Conservation (phyloP, 2,329 filamentous ascomycete genomes). For the Hymenoscyphus repandus region DNA sequence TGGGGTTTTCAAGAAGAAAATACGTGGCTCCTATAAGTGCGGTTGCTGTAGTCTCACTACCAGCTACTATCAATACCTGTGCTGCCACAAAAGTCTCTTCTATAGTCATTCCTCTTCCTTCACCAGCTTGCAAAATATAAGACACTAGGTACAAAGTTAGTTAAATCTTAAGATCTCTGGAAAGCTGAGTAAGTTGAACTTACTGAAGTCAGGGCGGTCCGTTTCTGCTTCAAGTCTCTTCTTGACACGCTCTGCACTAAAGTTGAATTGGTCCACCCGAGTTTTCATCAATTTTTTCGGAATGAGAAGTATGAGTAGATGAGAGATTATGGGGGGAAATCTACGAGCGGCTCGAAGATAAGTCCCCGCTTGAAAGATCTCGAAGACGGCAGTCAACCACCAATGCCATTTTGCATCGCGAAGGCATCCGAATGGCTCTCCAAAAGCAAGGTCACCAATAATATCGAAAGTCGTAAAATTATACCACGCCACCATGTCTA, state of each 20-base stretch:
- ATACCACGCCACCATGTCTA: conserved; percentile 4
- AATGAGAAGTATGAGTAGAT: not conserved
- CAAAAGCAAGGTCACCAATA: conserved; percentile 35
- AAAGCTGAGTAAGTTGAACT: conserved; percentile 6
- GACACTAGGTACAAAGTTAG: not conserved
- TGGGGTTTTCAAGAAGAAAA: conserved; percentile 6
- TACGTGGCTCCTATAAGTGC: conserved; percentile 3
- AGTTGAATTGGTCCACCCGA: not conserved
- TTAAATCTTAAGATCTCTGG: not conserved
- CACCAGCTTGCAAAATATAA: not conserved
- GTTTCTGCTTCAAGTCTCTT: conserved; percentile 28
- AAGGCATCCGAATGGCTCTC: conserved; percentile 34
- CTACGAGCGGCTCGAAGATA: conserved; percentile 1
- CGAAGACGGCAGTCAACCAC: conserved; percentile 12
- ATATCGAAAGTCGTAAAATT: conserved; percentile 30
- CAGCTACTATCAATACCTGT: conserved; percentile 8
- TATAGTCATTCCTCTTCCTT: not conserved
- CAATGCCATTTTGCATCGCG: conserved; percentile 19
- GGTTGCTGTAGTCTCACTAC: conserved; percentile 8
- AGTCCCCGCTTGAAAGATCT: not conserved
- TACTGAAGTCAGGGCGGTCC: conserved; percentile 18
- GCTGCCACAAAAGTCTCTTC: not conserved
- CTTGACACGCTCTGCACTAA: conserved; percentile 17
- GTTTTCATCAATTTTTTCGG: not conserved
- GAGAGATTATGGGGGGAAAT: not conserved